Evolutionary conservation across 83 land plant genomes (phyloP), one percentile per base, ranked within the genome.

Genomic region (Diphasiastrum complanatum): DNA sequence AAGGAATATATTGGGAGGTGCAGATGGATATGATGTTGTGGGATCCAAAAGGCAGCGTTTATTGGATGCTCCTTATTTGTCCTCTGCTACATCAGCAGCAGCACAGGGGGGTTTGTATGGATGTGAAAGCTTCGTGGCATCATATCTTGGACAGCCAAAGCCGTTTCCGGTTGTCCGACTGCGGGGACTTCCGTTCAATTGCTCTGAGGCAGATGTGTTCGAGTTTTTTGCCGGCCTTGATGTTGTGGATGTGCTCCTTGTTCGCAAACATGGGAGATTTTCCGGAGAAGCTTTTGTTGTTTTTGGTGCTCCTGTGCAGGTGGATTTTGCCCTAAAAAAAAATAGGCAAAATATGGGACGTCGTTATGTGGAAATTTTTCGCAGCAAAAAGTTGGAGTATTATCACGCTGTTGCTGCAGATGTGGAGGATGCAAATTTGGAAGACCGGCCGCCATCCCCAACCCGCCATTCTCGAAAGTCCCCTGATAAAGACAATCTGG

Each of bases 181-280:
- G 32, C 71, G 96, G 36, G 96, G 91, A 2, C 80, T 91, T 29
- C 89, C 89, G 4, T 87, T 87, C 80, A 74, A 91, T 75, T 91
- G 97, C 72, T 59, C 68, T 5, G 95, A 91, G 33, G 66, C 66
- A 29, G 89, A 91, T 55, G 70, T 91, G 14, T 74, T 70, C 72
- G 86, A 84, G 70, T 91, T 91, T 83, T 91, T 87, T 75, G 79
- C 83, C 31, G 86, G 95, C 10, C 75, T 87, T 23, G 85, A 84
- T 50, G 73, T 91, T 61, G 87, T 87, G 47, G 97, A 91, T 50
- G 77, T 81, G 12, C 66, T 87, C n/a, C 79, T 91, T 25, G 90
- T 84, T 18, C 75, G 79, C 66, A 87, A 84, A 47, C 74, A 75
- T 64, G 95, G 87, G 37, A 73, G 85, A 0, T 87, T 87, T 70